phyloP scores from a whole-genome alignment of 2,329 filamentous ascomycete genomes.

The Aspergillus vadensis region DNA sequence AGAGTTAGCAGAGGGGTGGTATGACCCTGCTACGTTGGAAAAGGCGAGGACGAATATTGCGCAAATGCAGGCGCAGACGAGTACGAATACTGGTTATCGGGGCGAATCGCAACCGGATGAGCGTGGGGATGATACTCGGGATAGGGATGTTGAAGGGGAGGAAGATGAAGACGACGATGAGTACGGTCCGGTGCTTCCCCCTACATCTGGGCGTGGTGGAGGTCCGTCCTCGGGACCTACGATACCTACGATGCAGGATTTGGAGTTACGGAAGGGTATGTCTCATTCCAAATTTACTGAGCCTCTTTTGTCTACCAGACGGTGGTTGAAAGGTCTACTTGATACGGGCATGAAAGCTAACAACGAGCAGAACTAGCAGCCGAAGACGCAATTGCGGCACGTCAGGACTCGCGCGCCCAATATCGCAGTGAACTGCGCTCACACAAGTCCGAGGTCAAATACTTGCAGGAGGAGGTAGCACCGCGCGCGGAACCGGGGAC shows the following conservation, averaged over 20 bases:
- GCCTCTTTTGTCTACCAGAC: not conserved
- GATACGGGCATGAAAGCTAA: not conserved
- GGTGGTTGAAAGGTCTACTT: no score
- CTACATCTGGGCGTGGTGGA: slow-evolving; percentile 1
- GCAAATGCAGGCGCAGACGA: slow-evolving; percentile 8
- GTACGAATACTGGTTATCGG: not conserved
- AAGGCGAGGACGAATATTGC: slow-evolving; percentile 46
- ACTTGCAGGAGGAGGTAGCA: slow-evolving; percentile 67
- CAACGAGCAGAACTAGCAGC: slow-evolving; percentile 30
- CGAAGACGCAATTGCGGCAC: slow-evolving; percentile 33
- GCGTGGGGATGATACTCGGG: slow-evolving; percentile 16
- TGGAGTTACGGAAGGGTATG: slow-evolving; percentile 59
- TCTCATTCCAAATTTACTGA: not conserved
- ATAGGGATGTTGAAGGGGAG: slow-evolving; percentile 12
- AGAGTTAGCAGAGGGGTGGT: slow-evolving; percentile 89
- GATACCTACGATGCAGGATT: slow-evolving; percentile 73
- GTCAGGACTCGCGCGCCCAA: slow-evolving; percentile 33
- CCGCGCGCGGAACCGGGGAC: slow-evolving; percentile 83
- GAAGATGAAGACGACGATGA: slow-evolving; percentile 61
- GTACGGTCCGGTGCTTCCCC: slow-evolving; percentile 59
- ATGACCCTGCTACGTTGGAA: slow-evolving; percentile 73
- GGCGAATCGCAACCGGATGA: slow-evolving; percentile 27
- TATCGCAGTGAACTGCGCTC: slow-evolving; percentile 56
- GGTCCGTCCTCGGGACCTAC: slow-evolving; percentile 52
- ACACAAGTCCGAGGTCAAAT: slow-evolving; percentile 37